Base-by-base conservation (phyloP, 305 asterid species). In the Solanum hybrid region DNA sequence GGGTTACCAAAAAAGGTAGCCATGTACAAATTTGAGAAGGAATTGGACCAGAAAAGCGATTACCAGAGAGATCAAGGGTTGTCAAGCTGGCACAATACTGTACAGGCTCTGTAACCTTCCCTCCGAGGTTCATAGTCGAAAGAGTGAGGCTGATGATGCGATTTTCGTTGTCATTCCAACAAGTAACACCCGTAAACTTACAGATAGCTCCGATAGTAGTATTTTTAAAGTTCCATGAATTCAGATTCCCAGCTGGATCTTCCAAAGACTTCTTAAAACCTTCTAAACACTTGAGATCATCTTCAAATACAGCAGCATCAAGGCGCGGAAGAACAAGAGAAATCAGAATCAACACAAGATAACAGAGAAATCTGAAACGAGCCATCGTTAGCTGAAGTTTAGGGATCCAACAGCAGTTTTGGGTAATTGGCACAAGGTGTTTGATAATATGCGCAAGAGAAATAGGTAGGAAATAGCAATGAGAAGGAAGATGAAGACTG, bases 161-260 rank as follows among this genome's bases (percentile, higher is more conserved):
- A 79, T 96, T 97, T 33, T 96, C 97, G 4, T 91, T 91, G 51
- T 92, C 93, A 91, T 97, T 95, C 99, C 99, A 97, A 92, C 99
- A 97, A 24, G 90, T 4, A 34, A 92, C 96, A 2, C 98, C 98
- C 7, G 13, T 79, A 87, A 96, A 96, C 3, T n/a, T 90, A 90
- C 99, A 97, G 89, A 96, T 91, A 87, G 91, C 95, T 1, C 95
- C 98, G 14, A 91, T 89, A 0, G 97, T 37, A 9, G 94, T 78
- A 92, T 96, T 96, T 37, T 93, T 65, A 87, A 97, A 95, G 51
- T 13, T 78, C 99, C 99, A 97, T 12, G 93, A 86, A 6, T 10
- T 76, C 37, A 97, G 94, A 90, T 27, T 92, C 27, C 88, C 93
- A 11, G 36, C 72, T 68, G 96, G 97, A 90, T 96, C 98, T 3